Evolutionary conservation across 2,329 filamentous ascomycete genomes (phyloP).

Genomic region (Fonsecaea multimorphosa): DNA sequence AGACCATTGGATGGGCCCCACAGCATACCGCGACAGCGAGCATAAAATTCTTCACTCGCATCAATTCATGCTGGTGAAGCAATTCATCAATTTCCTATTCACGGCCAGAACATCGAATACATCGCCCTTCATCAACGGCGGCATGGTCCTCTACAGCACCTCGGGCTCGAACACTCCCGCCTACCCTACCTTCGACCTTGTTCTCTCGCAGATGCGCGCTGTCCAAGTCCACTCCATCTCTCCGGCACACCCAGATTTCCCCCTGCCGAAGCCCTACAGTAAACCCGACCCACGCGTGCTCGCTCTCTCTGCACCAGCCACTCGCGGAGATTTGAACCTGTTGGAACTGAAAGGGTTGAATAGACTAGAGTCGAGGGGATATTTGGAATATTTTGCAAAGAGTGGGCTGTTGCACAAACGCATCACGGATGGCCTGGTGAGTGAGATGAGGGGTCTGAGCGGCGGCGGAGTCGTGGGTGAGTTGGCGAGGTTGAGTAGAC

Average conservation of each 20-base stretch:
- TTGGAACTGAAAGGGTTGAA: slow-evolving; percentile 70
- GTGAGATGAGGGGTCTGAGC: slow-evolving; percentile 82
- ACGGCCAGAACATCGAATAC: slow-evolving; percentile 49
- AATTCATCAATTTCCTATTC: slow-evolving; percentile 75
- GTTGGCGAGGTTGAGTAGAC: slow-evolving; percentile 72
- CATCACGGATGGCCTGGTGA: slow-evolving; percentile 73
- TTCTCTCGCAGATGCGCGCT: slow-evolving; percentile 60
- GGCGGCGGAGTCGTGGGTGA: slow-evolving; percentile 84
- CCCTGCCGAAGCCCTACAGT: slow-evolving; percentile 59
- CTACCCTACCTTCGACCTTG: slow-evolving; percentile 71
- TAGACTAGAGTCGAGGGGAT: slow-evolving; percentile 73
- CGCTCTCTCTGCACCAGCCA: slow-evolving; percentile 44
- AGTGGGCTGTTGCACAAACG: slow-evolving; percentile 77
- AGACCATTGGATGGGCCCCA: slow-evolving; percentile 78
- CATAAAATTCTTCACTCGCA: slow-evolving; percentile 82
- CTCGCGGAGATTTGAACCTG: slow-evolving; percentile 44
- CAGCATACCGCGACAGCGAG: slow-evolving; percentile 74
- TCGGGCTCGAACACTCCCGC: slow-evolving; percentile 72
- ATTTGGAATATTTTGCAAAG: slow-evolving; percentile 93
- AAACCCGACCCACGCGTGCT: slow-evolving; percentile 60
- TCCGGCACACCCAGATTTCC: slow-evolving; percentile 49
- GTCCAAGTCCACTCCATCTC: slow-evolving; percentile 43
- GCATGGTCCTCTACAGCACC: slow-evolving; percentile 76
- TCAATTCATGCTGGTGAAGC: slow-evolving; percentile 75
- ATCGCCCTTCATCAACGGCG: slow-evolving; percentile 69